phyloP scores from a whole-genome alignment of 2,329 filamentous ascomycete species.

The Didymella segeticola region DNA sequence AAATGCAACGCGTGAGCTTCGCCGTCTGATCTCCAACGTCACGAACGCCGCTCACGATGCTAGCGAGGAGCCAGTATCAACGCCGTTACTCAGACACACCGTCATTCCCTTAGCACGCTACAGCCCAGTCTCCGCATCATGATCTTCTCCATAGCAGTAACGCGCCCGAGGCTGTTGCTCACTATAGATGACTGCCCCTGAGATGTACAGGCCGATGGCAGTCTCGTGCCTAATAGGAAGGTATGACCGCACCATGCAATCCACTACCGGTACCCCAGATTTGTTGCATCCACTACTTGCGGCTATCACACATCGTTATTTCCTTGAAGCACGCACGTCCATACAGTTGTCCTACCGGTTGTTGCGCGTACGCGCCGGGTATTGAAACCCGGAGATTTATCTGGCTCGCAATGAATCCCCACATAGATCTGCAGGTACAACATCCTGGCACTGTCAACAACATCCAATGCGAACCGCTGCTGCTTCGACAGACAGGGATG shows the following conservation, averaged over 20 bases:
- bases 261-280: conserved; percentile 3
- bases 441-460: background rate
- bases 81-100: conserved; percentile 11
- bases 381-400: background rate
- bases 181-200: background rate
- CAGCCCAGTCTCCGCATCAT: conserved; percentile 3
- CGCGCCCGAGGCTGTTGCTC: background rate
- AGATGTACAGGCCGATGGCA: conserved; percentile 1
- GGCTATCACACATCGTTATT: conserved; percentile 3
- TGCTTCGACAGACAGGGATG: conserved; percentile 5
- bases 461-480: conserved; percentile 5
- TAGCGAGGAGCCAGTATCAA: conserved; percentile 12
- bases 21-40: conserved; percentile 17
- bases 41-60: conserved; percentile 15
- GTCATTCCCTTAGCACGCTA: conserved; percentile 3
- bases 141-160: background rate
- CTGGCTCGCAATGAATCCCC: background rate
- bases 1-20: conserved; percentile 14
- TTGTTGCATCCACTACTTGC: background rate
- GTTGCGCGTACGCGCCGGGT: conserved; percentile 10
- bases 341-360: conserved; percentile 5
- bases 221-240: conserved; percentile 12
- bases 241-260: background rate
- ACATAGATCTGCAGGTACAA: conserved; percentile 15
- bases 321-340: conserved; percentile 3